Percentiles rank a stretch among this genome's conserved stretches.
phyloP scores from a whole-genome alignment of 2,329 filamentous ascomycete genomes.

The Furcasterigmium sp. region DNA sequence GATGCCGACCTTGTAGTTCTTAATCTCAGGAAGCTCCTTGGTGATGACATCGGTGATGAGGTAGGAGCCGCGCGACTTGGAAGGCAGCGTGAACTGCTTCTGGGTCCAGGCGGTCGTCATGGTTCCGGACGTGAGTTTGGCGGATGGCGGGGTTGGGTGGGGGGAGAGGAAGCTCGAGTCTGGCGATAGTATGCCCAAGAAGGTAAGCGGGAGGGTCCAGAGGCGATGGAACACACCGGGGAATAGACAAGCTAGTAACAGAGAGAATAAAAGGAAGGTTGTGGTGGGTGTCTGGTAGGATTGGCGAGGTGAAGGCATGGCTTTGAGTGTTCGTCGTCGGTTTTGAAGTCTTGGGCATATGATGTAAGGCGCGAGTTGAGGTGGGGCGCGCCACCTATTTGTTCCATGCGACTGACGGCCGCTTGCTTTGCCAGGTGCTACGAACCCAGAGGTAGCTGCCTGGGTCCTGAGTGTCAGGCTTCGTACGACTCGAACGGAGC shows the following conservation, averaged over 20 bases:
- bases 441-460: too few relatives aligned
- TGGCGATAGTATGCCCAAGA: slow-evolving; percentile 25
- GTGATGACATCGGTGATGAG: slow-evolving; percentile 77
- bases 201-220: slow-evolving; percentile 40
- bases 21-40: slow-evolving; percentile 71
- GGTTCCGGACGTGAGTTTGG: slow-evolving; percentile 18
- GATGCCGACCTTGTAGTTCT: slow-evolving; percentile 76
- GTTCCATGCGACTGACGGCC: too few relatives aligned
- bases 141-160: slow-evolving; percentile 16
- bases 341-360: slow-evolving; percentile 7
- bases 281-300: slow-evolving; percentile 28
- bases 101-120: slow-evolving; percentile 72
- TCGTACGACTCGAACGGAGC: too few relatives aligned
- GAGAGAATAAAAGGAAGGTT: slow-evolving; percentile 38
- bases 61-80: slow-evolving; percentile 77
- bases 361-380: slow-evolving; percentile 12
- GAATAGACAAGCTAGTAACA: slow-evolving; percentile 47
- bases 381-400: not conserved
- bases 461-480: too few relatives aligned
- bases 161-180: slow-evolving; percentile 16
- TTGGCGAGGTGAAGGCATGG: slow-evolving; percentile 34
- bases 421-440: too few relatives aligned
- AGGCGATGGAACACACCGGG: slow-evolving; percentile 47
- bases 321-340: slow-evolving; percentile 4
- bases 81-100: slow-evolving; percentile 75